phyloP scores from a whole-genome alignment of 2,329 filamentous ascomycete genomes.

The Sporothrix brunneoviolacea region DNA sequence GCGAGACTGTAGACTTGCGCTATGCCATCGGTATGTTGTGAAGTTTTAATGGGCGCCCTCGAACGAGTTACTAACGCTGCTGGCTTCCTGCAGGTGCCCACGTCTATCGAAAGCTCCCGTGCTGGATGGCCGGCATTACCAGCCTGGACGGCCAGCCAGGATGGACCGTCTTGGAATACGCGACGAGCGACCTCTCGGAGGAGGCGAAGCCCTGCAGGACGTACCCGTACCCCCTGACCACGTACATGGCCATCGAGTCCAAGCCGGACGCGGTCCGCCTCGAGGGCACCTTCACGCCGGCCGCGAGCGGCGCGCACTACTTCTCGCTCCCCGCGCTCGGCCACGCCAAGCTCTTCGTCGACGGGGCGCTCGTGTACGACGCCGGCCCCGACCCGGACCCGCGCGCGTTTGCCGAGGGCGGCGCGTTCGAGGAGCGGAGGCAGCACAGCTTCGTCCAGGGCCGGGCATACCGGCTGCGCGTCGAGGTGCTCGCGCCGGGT shows the following conservation, averaged over 20 bases:
- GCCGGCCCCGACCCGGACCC: neutral
- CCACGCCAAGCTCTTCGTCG: neutral
- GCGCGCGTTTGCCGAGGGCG: neutral
- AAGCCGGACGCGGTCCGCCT: neutral
- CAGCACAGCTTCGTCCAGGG: too few relatives aligned
- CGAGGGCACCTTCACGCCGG: neutral
- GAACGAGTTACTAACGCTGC: neutral
- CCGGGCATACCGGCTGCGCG: too few relatives aligned
- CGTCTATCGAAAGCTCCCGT: neutral
- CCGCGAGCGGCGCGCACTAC: neutral
- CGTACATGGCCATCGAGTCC: neutral
- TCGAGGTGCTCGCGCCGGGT: neutral
- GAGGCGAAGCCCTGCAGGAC: neutral
- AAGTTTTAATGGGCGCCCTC: too few relatives aligned
- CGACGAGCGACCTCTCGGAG: neutral
- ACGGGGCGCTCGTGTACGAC: constrained; percentile 3
- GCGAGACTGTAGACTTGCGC: neutral
- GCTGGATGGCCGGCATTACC: neutral
- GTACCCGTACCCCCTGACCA: neutral
- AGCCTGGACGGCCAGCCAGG: neutral
- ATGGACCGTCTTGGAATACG: constrained; percentile 1
- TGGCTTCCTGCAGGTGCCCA: neutral
- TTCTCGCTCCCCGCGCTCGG: neutral
- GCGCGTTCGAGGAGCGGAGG: neutral
- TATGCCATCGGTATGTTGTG: constrained; percentile 1